Conservation (phyloP, 257 asterid genomes). For the Solanum pinnatisectum region DNA sequence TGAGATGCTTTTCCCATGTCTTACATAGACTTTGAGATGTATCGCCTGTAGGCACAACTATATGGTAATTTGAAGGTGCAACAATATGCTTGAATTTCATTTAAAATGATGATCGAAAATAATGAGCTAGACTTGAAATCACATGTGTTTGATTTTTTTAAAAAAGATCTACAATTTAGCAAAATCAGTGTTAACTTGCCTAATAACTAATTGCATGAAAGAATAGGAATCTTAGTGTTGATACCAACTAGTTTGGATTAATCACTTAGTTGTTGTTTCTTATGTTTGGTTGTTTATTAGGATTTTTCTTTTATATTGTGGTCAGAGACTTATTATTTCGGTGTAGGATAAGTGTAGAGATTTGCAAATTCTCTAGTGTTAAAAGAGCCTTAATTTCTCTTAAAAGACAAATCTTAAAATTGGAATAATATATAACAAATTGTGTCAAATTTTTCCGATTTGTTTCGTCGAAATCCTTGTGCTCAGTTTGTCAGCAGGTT, state of each 20-base stretch:
- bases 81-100: background rate
- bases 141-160: background rate
- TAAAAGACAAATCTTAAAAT: background rate
- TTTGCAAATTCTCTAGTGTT: background rate
- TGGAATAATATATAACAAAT: background rate
- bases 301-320: background rate
- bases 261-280: background rate
- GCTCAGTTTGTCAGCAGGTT: background rate
- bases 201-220: background rate
- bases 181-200: background rate
- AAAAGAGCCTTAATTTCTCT: background rate
- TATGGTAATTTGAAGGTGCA: background rate
- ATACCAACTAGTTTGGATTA: background rate
- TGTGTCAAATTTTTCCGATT: background rate
- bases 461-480: background rate
- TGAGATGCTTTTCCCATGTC: background rate
- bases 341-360: background rate
- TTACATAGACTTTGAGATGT: background rate
- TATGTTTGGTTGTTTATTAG: background rate
- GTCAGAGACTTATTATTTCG: background rate
- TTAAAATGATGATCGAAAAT: background rate
- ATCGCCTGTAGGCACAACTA: background rate
- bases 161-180: background rate
- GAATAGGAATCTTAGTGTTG: background rate
- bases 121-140: background rate